Base-by-base conservation (phyloP, 306 rosid species). In the Prosopis cineraria region DNA sequence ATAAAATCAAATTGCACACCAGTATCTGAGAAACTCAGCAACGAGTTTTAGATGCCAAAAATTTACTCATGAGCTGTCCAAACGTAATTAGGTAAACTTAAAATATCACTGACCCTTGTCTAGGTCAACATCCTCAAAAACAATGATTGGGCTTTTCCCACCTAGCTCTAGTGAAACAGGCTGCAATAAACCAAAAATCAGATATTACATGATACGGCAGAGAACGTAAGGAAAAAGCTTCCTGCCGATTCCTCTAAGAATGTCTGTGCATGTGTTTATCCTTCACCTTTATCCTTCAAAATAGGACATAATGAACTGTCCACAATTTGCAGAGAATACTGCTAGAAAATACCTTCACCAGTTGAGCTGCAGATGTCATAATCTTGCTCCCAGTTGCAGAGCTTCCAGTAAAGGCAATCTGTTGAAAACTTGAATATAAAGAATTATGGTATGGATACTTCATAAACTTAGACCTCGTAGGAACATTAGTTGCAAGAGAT, bases 361-460 rank as follows among this genome's bases (percentile, higher is more conserved):
- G 81, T 79, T 87, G 96, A 48, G 99, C 98, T 73, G 99, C 99
- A 71, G 97, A 86, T 43, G 92, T 58, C 98, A 95, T 95, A 81
- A 95, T 48, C 87, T 89, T 95, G 87, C 91, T 93, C 48, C 99
- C 99, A 65, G 99, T 95, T 36, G 86, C 76, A 43, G 90, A 85
- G 86, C 99, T 95, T 74, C 99, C 99, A 53, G 99, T 95, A 79
- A 95, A 95, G 69, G 99, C 98, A 88, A 95, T 68, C 99, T 95
- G 92, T 87, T 45, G 36, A 87, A 58, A 64, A 65, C 34, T 58
- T 73, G 27, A 33, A 72, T 30, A 72, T 79, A 45, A 76, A 75
- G 20, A 43, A 73, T 13, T 6, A 37, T 41, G 41, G 30, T 78
- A 60, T 9, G 73, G 56, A 43, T 27, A 67, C 85, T 30, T 65